These are phyloP conservation scores for Teratosphaeria destructans DNA, from an alignment of 2,329 filamentous ascomycete species.

Conservation along the genomic window DNA sequence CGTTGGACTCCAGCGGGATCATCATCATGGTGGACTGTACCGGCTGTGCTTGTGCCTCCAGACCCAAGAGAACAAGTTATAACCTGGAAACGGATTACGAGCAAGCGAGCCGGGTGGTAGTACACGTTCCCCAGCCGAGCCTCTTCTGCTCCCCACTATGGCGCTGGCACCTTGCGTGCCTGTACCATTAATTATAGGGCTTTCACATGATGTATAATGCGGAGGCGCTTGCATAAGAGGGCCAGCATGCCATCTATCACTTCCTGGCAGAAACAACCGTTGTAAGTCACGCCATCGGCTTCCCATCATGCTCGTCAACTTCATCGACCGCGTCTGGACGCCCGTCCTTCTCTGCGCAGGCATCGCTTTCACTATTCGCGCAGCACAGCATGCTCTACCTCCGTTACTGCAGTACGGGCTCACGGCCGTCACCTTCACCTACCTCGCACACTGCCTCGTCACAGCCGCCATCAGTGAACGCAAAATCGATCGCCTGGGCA, in stretches of 20 bases:
- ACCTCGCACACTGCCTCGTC: slow-evolving; percentile 11
- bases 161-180: neutral
- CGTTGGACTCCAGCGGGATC: no score
- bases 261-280: neutral
- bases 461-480: slow-evolving; percentile 22
- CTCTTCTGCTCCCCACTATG: neutral
- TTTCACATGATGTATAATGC: neutral
- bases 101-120: neutral
- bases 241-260: neutral
- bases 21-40: no score
- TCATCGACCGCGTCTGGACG: slow-evolving; percentile 11
- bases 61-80: no score
- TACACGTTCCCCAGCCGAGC: neutral
- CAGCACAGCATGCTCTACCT: slow-evolving; percentile 5
- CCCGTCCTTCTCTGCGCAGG: slow-evolving; percentile 6
- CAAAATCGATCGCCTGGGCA: slow-evolving; percentile 32
- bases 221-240: neutral
- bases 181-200: neutral
- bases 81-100: neutral
- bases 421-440: slow-evolving; percentile 6
- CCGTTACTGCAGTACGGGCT: slow-evolving; percentile 7
- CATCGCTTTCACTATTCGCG: slow-evolving; percentile 4
- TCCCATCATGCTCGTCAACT: slow-evolving; percentile 6
- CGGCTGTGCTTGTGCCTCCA: no score
- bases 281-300: neutral